These are phyloP conservation scores for Gossypium ekmanianum DNA, from an alignment of 345 rosid species.

Conservation along the genomic window DNA sequence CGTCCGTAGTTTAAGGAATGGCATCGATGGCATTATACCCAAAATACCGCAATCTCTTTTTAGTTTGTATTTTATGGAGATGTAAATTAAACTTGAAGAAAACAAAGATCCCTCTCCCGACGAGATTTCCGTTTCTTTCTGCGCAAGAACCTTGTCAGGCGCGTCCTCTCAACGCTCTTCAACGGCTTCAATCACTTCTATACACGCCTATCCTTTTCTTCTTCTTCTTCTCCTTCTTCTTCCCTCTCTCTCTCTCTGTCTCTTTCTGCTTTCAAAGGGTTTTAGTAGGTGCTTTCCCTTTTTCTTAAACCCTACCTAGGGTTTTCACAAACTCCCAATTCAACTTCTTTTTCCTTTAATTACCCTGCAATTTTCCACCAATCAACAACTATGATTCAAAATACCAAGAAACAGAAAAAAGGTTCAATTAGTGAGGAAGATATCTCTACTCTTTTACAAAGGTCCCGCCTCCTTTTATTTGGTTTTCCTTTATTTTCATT, in stretches of 20 bases:
- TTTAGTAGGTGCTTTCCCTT: constrained; percentile 2
- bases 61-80: no score
- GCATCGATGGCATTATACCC: no score
- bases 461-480: constrained; percentile 29
- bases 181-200: background rate
- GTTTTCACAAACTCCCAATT: background rate
- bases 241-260: background rate
- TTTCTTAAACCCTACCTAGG: constrained; percentile 31
- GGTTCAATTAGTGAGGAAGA: constrained; percentile 61
- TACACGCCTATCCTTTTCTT: background rate
- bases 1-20: no score
- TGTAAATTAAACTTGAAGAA: background rate
- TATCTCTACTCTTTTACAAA: constrained; percentile 58
- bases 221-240: background rate
- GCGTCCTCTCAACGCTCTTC: constrained; percentile 29
- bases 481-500: background rate
- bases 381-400: constrained; percentile 42
- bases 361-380: constrained; percentile 26
- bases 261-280: background rate
- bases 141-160: constrained; percentile 3
- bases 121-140: background rate
- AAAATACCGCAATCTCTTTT: no score
- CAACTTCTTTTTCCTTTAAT: constrained; percentile 6
- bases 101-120: background rate
- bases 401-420: constrained; percentile 43